These are phyloP conservation scores for Fusarium cyanostomum DNA, from an alignment of 2,329 filamentous ascomycete species.

Conservation along the genomic window DNA sequence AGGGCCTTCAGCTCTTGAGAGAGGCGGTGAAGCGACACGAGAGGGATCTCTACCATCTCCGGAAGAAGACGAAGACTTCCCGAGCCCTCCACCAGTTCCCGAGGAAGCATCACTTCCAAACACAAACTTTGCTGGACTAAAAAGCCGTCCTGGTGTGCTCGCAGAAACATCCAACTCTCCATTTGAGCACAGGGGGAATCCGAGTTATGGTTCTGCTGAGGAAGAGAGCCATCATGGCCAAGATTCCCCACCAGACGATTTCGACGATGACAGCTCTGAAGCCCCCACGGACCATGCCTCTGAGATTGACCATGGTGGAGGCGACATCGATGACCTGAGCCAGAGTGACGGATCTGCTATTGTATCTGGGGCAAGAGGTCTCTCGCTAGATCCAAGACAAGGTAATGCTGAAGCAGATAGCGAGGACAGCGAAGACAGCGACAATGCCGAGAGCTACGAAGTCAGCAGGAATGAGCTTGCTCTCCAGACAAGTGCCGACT, in stretches of 20 bases:
- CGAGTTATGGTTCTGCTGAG: neutral
- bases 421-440: neutral
- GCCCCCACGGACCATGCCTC: neutral
- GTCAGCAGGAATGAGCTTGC: too few relatives aligned
- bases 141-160: neutral
- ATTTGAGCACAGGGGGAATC: neutral
- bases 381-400: neutral
- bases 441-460: too few relatives aligned
- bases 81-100: neutral
- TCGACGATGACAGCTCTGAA: neutral
- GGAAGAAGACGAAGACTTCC: neutral
- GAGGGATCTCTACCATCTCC: neutral
- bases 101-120: neutral
- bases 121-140: neutral
- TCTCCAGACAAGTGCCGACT: too few relatives aligned
- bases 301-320: neutral
- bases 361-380: neutral
- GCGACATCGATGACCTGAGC: neutral
- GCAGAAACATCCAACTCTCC: neutral
- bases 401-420: neutral
- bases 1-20: neutral
- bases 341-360: neutral
- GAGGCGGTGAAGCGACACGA: constrained; percentile 1
- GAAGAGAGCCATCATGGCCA: neutral
- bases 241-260: neutral